Percentiles rank a stretch among this genome's conserved stretches.
Evolutionary conservation across 257 asterid species (phyloP).

Genomic region (Nicotiana attenuata): DNA sequence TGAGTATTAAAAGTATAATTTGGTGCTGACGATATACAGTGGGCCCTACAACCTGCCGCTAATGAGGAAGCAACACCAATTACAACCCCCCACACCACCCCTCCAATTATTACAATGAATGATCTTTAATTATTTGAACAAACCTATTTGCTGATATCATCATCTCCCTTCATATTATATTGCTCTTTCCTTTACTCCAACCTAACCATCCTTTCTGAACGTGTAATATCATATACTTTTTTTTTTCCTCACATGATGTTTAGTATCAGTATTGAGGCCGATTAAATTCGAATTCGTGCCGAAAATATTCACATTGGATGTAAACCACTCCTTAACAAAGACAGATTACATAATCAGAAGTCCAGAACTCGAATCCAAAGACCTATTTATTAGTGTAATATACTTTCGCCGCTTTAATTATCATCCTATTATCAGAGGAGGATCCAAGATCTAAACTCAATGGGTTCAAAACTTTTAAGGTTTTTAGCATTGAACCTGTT

Average conservation of each 20-base stretch:
- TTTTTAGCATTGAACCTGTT: no score
- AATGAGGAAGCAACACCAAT: neutral
- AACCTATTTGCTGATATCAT: neutral
- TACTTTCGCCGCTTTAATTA: no score
- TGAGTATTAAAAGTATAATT: neutral
- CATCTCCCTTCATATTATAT: neutral
- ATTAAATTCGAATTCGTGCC: rapidly evolving
- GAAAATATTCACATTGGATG: no score
- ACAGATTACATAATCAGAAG: no score
- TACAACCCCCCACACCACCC: neutral
- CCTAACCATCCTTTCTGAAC: neutral
- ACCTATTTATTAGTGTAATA: no score
- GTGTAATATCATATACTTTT: neutral
- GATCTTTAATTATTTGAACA: neutral
- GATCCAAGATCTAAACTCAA: no score
- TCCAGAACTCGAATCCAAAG: no score
- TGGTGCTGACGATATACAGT: neutral
- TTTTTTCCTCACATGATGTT: no score
- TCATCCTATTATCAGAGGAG: no score
- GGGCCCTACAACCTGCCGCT: neutral
- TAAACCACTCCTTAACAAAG: no score
- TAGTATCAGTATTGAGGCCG: no score
- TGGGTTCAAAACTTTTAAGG: no score
- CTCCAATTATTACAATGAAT: neutral
- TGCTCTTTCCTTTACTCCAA: neutral